Percentiles rank a stretch among this genome's conserved stretches.
phyloP scores from a whole-genome alignment of 176 grass and related monocot genomes.

The Eremochloa ophiuroides region DNA sequence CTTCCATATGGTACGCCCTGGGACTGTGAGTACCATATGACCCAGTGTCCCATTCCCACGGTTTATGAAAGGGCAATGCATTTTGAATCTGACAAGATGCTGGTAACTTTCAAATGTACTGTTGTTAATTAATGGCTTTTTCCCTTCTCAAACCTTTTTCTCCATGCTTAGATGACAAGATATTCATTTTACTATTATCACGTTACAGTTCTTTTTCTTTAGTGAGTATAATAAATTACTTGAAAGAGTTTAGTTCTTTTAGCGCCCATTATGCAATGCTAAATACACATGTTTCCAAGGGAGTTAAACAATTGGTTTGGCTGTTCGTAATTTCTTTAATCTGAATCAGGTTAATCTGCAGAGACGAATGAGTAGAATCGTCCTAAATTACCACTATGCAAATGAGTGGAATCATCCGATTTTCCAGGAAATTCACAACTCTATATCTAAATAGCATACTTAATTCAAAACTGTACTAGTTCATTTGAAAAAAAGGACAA shows the following conservation, averaged over 20 bases:
- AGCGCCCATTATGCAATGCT: background rate
- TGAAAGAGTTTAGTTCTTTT: background rate
- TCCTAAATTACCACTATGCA: background rate
- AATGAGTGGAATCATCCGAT: background rate
- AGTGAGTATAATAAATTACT: constrained; percentile 9
- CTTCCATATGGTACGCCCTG: background rate
- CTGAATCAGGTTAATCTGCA: background rate
- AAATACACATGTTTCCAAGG: background rate
- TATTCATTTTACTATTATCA: background rate
- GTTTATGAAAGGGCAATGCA: background rate
- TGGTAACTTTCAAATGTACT: background rate
- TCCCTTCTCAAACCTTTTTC: background rate
- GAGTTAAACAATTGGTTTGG: constrained; percentile 8
- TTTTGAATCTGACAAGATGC: background rate
- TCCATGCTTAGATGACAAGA: background rate
- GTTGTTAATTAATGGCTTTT: background rate
- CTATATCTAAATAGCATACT: background rate
- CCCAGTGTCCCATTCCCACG: background rate
- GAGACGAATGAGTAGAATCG: background rate
- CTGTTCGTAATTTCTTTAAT: constrained; percentile 4
- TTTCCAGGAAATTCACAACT: background rate
- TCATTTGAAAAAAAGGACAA: background rate
- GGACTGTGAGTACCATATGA: background rate
- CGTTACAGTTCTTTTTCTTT: background rate
- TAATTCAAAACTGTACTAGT: background rate